Percentiles rank a stretch among this genome's conserved stretches.
These are phyloP conservation scores for Pythium guiyangense DNA, from an alignment of 352 stramenopile species.

Conservation along the genomic window DNA sequence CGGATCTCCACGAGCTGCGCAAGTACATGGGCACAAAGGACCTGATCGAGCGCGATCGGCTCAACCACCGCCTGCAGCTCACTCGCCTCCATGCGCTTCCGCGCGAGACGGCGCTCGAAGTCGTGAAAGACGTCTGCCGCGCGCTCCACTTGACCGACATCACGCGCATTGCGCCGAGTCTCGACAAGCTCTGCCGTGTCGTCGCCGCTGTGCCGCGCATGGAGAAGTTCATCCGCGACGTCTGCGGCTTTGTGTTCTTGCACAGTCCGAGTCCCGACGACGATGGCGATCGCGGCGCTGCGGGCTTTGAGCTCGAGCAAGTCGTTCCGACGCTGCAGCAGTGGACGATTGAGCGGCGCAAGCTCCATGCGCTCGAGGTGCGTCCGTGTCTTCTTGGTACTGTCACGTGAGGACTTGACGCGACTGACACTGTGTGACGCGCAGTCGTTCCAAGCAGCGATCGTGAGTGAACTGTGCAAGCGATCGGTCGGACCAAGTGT, in stretches of 20 bases:
- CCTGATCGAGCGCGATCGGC: constrained; percentile 66
- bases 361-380: constrained; percentile 54
- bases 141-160: constrained; percentile 81
- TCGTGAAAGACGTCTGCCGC: constrained; percentile 83
- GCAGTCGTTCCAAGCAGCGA: constrained; percentile 47
- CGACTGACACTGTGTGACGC: too few relatives aligned
- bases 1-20: constrained; percentile 69
- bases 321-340: constrained; percentile 66
- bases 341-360: constrained; percentile 56
- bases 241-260: constrained; percentile 72
- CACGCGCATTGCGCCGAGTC: constrained; percentile 67
- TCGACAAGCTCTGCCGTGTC: constrained; percentile 80
- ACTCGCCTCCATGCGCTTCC: constrained; percentile 75
- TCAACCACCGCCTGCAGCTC: constrained; percentile 75
- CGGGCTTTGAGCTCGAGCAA: constrained; percentile 56
- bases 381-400: too few relatives aligned
- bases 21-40: constrained; percentile 83
- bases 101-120: constrained; percentile 67
- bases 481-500: constrained; percentile 38
- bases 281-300: too few relatives aligned
- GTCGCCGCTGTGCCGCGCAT: constrained; percentile 75
- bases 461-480: constrained; percentile 62
- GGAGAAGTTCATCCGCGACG: constrained; percentile 86
- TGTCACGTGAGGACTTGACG: too few relatives aligned
- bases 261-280: too few relatives aligned